phyloP scores from a whole-genome alignment of 2,329 filamentous ascomycete genomes.

The Juglanconis oblonga region DNA sequence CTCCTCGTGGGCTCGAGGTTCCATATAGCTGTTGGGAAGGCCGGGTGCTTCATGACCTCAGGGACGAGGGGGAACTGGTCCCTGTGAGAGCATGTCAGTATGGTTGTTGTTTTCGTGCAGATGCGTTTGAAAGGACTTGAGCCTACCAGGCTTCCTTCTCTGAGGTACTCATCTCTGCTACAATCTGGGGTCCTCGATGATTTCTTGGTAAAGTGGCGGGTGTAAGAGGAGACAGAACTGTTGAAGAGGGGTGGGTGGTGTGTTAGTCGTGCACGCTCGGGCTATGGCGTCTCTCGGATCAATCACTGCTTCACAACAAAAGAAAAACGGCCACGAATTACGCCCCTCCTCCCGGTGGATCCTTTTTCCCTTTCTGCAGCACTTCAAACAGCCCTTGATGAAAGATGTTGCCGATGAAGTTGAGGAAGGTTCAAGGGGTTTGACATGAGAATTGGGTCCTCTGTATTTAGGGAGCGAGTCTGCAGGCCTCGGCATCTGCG shows the following conservation, averaged over 20 bases:
- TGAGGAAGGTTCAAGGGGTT: not conserved
- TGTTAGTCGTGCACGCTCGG: no score
- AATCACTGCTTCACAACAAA: no score
- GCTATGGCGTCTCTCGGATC: no score
- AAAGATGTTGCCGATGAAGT: not conserved
- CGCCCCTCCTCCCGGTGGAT: no score
- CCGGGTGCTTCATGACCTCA: conserved; percentile 62
- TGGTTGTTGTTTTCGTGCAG: not conserved
- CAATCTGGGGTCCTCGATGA: not conserved
- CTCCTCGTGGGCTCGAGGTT: conserved; percentile 62
- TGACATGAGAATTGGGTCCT: not conserved
- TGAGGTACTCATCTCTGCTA: not conserved
- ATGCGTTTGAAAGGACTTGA: not conserved
- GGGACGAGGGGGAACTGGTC: conserved; percentile 43
- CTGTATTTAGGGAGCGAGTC: not conserved
- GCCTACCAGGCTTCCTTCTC: conserved; percentile 12
- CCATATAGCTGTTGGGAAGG: conserved; percentile 67
- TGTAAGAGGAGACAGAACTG: no score
- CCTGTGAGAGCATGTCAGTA: conserved; percentile 5
- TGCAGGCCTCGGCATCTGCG: not conserved
- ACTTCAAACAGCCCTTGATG: no score
- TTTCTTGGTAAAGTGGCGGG: not conserved
- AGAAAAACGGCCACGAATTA: no score
- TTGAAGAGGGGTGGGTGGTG: no score
- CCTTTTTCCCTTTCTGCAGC: no score